phyloP scores from a whole-genome alignment of 805 yeast genomes.

The Torulaspora franciscae region DNA sequence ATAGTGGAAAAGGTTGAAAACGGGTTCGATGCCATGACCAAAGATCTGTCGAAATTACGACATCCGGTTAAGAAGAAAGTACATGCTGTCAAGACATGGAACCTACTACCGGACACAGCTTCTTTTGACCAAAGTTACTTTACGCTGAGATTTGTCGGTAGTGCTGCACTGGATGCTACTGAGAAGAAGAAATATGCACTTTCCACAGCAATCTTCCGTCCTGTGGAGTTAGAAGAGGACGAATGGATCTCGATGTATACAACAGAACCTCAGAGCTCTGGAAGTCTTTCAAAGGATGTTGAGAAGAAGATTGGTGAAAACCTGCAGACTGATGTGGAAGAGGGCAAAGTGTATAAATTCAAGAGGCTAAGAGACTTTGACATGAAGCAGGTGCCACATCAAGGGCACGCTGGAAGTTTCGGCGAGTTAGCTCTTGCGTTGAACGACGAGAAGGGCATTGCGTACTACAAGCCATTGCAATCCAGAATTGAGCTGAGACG shows the following conservation, averaged over 20 bases:
- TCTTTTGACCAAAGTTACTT: constrained; percentile 74
- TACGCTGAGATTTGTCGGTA: constrained; percentile 56
- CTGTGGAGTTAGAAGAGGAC: constrained; percentile 61
- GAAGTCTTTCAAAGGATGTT: constrained; percentile 38
- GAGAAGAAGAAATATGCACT: constrained; percentile 37
- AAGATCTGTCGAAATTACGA: constrained; percentile 43
- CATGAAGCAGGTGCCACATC: constrained; percentile 46
- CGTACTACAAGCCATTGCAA: constrained; percentile 70
- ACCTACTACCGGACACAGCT: constrained; percentile 84
- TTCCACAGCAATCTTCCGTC: constrained; percentile 64
- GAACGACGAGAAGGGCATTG: constrained; percentile 49
- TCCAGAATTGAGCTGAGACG: constrained; percentile 80
- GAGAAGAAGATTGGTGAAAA: constrained; percentile 35
- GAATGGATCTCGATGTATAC: constrained; percentile 75
- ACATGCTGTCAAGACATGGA: constrained; percentile 73
- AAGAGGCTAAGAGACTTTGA: constrained; percentile 76
- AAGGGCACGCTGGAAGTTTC: constrained; percentile 26
- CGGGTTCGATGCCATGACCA: constrained; percentile 62
- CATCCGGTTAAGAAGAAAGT: constrained; percentile 78
- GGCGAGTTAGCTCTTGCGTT: constrained; percentile 65
- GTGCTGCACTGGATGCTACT: constrained; percentile 41
- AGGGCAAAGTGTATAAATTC: constrained; percentile 51
- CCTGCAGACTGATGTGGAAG: constrained; percentile 40
- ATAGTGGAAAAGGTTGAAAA: constrained; percentile 52
- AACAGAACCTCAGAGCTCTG: constrained; percentile 42